A percentile compares a stretch with the other conserved stretches of the same genome.
Conservation (phyloP, 441 rosid genomes). For the Arabidopsis hybrid region DNA sequence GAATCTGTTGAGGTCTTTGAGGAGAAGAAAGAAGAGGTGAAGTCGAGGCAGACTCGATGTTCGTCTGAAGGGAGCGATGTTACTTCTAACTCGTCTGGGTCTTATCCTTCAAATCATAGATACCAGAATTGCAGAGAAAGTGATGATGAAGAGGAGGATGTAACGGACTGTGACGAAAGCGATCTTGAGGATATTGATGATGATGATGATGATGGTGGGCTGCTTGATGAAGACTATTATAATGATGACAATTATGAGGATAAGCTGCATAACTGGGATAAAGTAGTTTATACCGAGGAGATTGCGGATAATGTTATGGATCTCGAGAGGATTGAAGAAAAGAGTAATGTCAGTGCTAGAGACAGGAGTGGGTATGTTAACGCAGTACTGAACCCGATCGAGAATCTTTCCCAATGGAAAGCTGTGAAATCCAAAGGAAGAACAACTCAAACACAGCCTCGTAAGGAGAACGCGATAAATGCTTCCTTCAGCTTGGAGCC, state of each 20-base stretch:
- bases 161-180: conserved; percentile 60
- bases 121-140: conserved; percentile 91
- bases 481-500: conserved; percentile 49
- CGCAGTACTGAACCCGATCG: conserved; percentile 77
- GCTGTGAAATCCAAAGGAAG: conserved; percentile 71
- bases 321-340: conserved; percentile 42
- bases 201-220: conserved; percentile 40
- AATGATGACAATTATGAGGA: conserved; percentile 48
- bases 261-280: conserved; percentile 16
- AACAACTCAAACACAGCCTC: conserved; percentile 46
- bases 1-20: conserved; percentile 51
- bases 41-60: conserved; percentile 49
- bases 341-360: conserved; percentile 50
- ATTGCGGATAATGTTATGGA: conserved; percentile 45
- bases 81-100: conserved; percentile 51
- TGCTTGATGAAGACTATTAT: conserved; percentile 48
- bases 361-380: conserved; percentile 63
- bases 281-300: conserved; percentile 46
- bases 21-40: conserved; percentile 33
- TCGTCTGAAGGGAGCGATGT: conserved; percentile 65
- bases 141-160: conserved; percentile 71
- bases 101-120: conserved; percentile 75
- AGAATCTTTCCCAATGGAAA: conserved; percentile 83
- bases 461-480: conserved; percentile 58
- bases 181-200: conserved; percentile 59